Evolutionary conservation across 371 early-diverging fungal genomes (phyloP).

Genomic region (Mucor lusitanicus): DNA sequence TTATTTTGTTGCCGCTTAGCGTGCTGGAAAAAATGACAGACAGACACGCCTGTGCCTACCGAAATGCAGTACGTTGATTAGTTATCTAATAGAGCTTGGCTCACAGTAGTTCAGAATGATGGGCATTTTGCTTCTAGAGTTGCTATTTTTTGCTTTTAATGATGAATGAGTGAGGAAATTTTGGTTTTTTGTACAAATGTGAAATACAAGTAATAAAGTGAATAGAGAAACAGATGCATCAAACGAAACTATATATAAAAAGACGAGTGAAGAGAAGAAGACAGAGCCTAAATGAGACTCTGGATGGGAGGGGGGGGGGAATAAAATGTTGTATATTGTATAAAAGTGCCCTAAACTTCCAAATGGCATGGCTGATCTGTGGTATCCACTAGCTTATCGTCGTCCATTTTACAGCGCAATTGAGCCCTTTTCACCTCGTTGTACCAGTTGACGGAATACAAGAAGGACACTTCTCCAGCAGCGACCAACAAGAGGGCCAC

Average conservation of each 20-base stretch:
- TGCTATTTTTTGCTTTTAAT: background rate
- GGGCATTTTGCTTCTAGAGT: no score
- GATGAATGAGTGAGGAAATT: background rate
- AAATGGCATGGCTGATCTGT: background rate
- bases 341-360: background rate
- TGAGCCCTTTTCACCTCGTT: conserved; percentile 48
- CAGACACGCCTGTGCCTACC: no score
- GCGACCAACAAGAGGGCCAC: conserved; percentile 57
- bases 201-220: background rate
- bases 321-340: background rate
- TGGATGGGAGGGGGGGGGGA: background rate
- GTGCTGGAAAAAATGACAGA: no score
- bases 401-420: conserved; percentile 7
- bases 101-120: no score
- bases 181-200: background rate
- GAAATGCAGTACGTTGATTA: no score
- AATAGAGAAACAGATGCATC: background rate
- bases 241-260: background rate
- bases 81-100: no score
- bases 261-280: background rate
- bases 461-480: conserved; percentile 40
- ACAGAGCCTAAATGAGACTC: background rate
- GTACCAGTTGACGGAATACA: conserved; percentile 49
- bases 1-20: no score
- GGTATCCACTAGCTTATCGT: background rate